These are phyloP conservation scores for Pseudohalonectria lignicola DNA, from an alignment of 2,329 filamentous ascomycete species.

Conservation along the genomic window DNA sequence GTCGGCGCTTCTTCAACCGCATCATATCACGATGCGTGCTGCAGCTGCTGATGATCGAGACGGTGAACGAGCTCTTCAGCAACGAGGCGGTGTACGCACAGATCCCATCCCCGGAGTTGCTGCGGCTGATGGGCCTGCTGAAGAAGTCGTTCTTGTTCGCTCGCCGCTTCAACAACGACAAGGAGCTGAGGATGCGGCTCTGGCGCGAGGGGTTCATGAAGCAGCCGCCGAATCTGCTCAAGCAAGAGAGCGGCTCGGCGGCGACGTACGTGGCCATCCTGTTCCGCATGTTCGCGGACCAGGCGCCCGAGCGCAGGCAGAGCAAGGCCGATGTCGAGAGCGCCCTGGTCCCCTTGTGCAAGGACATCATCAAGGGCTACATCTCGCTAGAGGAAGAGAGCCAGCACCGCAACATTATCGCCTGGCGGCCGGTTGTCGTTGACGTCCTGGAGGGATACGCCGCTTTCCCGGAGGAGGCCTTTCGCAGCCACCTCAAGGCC, in stretches of 20 bases:
- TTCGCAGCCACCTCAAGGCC: slow-evolving; percentile 64
- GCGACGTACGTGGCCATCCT: slow-evolving; percentile 93
- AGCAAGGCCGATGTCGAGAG: slow-evolving; percentile 77
- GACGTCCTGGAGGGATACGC: slow-evolving; percentile 92
- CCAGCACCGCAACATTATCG: slow-evolving; percentile 91
- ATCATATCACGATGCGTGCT: slow-evolving; percentile 98
- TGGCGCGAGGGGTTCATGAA: slow-evolving; percentile 99
- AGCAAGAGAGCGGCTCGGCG: slow-evolving; percentile 88
- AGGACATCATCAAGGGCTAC: slow-evolving; percentile 84
- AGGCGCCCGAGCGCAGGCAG: slow-evolving; percentile 67
- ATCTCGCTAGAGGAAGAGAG: slow-evolving; percentile 85
- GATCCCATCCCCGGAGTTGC: slow-evolving; percentile 80
- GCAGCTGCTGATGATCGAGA: slow-evolving; percentile 98
- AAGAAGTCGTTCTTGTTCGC: slow-evolving; percentile 97
- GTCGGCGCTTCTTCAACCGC: slow-evolving; percentile 93
- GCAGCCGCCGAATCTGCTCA: slow-evolving; percentile 92
- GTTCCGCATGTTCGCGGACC: slow-evolving; percentile 94
- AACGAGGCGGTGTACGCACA: slow-evolving; percentile 91
- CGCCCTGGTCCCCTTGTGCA: slow-evolving; percentile 87
- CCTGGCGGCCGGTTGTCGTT: slow-evolving; percentile 94
- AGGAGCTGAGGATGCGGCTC: slow-evolving; percentile 84
- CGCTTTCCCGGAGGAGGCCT: slow-evolving; percentile 70
- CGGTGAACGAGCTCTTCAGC: slow-evolving; percentile 95
- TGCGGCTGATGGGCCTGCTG: slow-evolving; percentile 84
- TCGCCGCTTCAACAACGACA: slow-evolving; percentile 94